These are phyloP conservation scores for Geotrichum citri-aurantii DNA, from an alignment of 1,139 yeast species.

Conservation along the genomic window DNA sequence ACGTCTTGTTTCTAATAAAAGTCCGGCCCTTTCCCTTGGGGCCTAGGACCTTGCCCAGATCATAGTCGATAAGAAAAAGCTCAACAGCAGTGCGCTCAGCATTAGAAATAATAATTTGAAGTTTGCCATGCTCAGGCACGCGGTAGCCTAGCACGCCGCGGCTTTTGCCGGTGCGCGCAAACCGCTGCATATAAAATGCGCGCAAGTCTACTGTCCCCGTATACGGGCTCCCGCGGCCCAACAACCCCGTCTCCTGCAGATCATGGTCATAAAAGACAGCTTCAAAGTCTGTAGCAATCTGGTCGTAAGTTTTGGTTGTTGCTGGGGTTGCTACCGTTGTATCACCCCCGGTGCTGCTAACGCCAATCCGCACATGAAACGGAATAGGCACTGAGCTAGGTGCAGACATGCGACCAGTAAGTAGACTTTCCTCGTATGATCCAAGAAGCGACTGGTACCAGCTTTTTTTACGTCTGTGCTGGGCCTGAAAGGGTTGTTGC, in stretches of 20 bases:
- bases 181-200: constrained; percentile 29
- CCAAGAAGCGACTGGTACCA: constrained; percentile 29
- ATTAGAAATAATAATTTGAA: constrained; percentile 42
- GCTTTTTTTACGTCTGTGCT: constrained; percentile 17
- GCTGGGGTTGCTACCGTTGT: constrained; percentile 27
- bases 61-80: constrained; percentile 39
- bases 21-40: constrained; percentile 28
- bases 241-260: constrained; percentile 22
- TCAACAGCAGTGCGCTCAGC: constrained; percentile 39
- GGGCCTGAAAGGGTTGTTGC: constrained; percentile 20
- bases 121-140: constrained; percentile 39
- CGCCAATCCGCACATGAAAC: constrained; percentile 32
- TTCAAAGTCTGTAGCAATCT: constrained; percentile 28
- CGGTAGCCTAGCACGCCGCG: constrained; percentile 37
- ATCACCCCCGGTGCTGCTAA: constrained; percentile 25
- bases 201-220: constrained; percentile 39
- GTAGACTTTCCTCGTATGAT: constrained; percentile 36
- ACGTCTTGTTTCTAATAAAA: constrained; percentile 35
- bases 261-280: constrained; percentile 38
- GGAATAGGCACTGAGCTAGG: constrained; percentile 32
- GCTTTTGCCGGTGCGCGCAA: constrained; percentile 24
- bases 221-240: constrained; percentile 37
- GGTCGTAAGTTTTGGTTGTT: constrained; percentile 24
- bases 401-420: constrained; percentile 35
- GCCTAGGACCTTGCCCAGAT: constrained; percentile 33